These are phyloP conservation scores for Lachnellula cervina DNA, from an alignment of 2,329 filamentous ascomycete species.

Conservation along the genomic window DNA sequence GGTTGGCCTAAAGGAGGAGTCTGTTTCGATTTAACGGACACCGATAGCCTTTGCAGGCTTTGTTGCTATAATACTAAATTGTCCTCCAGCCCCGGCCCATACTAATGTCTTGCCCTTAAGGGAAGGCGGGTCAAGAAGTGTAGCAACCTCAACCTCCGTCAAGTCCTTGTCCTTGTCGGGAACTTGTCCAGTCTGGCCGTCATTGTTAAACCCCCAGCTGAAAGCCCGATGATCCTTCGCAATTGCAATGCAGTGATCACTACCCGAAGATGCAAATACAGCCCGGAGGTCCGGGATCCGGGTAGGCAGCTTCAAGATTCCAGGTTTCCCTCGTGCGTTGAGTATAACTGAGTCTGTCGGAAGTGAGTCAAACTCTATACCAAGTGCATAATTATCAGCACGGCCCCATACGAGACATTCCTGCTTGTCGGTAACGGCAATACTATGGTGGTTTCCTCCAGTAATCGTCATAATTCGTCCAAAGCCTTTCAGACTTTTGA, in stretches of 20 bases:
- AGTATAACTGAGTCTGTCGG: conserved; percentile 57
- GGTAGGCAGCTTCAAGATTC: conserved; percentile 66
- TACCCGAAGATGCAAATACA: conserved; percentile 58
- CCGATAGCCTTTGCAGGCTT: neutral
- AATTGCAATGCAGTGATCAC: conserved; percentile 67
- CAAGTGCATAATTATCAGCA: conserved; percentile 49
- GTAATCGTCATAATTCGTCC: conserved; percentile 60
- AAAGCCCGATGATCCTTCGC: conserved; percentile 60
- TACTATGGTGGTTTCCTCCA: conserved; percentile 73
- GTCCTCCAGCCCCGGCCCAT: neutral
- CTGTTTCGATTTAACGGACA: neutral
- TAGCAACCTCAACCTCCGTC: neutral
- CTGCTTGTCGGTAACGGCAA: conserved; percentile 53
- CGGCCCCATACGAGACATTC: conserved; percentile 58
- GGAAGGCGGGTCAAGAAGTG: neutral
- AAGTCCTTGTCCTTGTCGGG: neutral
- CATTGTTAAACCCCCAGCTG: conserved; percentile 75
- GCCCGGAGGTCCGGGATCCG: conserved; percentile 50
- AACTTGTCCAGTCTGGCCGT: conserved; percentile 76
- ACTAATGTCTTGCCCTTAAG: neutral
- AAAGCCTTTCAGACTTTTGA: conserved; percentile 58
- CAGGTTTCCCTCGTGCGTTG: conserved; percentile 60
- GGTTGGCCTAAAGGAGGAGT: no score
- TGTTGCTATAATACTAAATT: neutral
- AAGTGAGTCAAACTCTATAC: conserved; percentile 52